Conservation (phyloP, 768 basidiomycete genomes). For the Tubosaeta sp. region DNA sequence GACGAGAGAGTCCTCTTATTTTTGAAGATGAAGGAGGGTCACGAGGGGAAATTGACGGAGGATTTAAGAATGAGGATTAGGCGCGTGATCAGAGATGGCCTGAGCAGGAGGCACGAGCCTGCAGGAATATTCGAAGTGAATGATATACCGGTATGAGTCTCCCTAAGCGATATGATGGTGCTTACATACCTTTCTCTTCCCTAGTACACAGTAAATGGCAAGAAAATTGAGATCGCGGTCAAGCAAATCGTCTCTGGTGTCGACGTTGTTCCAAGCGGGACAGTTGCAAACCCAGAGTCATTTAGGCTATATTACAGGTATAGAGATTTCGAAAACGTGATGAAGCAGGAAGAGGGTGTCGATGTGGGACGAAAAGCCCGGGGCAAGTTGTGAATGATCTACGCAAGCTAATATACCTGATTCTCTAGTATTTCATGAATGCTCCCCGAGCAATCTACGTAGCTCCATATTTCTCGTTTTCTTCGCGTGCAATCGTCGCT, state of each 20-base stretch:
- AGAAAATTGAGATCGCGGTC: conserved; percentile 77
- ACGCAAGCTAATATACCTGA: background rate
- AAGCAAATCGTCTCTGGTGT: conserved; percentile 74
- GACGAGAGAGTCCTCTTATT: conserved; percentile 79
- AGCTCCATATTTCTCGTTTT: conserved; percentile 7
- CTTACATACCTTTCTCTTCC: background rate
- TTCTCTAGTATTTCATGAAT: background rate
- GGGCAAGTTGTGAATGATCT: conserved; percentile 12
- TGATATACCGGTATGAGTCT: conserved; percentile 61
- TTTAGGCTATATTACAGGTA: conserved; percentile 63
- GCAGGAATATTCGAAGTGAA: conserved; percentile 57
- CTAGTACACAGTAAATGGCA: conserved; percentile 73
- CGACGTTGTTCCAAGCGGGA: conserved; percentile 63
- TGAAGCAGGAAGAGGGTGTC: conserved; percentile 18
- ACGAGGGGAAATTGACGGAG: conserved; percentile 46
- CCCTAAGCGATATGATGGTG: background rate
- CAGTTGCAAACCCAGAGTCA: conserved; percentile 69
- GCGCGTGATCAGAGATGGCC: conserved; percentile 48
- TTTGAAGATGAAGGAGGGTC: conserved; percentile 56
- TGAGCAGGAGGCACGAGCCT: conserved; percentile 76
- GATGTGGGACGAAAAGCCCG: background rate
- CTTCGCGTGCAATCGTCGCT: conserved; percentile 9
- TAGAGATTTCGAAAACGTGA: conserved; percentile 41
- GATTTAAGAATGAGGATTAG: conserved; percentile 58
- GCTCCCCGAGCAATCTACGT: conserved; percentile 12